Evolutionary conservation across 306 rosid genomes (phyloP), one percentile per base, ranked within the genome.

Genomic region (Begonia peltatifolia): DNA sequence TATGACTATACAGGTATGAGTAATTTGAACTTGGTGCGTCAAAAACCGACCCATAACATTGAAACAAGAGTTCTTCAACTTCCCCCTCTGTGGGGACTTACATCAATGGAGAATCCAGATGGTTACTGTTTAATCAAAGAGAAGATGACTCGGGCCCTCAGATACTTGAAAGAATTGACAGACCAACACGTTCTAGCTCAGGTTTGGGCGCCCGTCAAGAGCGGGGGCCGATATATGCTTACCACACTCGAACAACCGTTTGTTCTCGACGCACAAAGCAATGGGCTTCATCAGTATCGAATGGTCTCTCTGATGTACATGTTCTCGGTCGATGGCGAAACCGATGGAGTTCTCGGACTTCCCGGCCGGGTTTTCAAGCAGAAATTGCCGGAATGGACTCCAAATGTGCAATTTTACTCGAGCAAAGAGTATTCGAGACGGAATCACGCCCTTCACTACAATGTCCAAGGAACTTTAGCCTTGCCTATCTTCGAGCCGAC

Each of bases 171-270:
- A 69, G 86, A 84, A 50, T 71, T 69, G 44, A 73, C 86, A 0
- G 86, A 75, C 68, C 84, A 79, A 52, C 79, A 79, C 67, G 74
- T 84, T 53, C 76, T 88, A 9, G 95, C 88, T 59, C 97, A 88
- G 70, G 67, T 88, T 75, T 88, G 97, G 97, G 93, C 84, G 11
- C 95, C 97, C 2, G 78, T 82, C 30, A 84, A 72, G 65, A 66
- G 61, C 1, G 88, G 83, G 15, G 66, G 60, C 36, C 74, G 68
- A 51, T 51, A 62, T 59, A 76, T 68, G 6, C 97, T 88, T 6
- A 75, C 95, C 66, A 84, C 97, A 53, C 77, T 82, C 9, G 97
- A 88, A 35, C 97, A 84, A 59, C 93, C 97, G n/a, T 88, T 88
- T 62, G 71, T 82, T 63, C 76, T 84, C 56, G 93, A 71, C 69